phyloP scores from a whole-genome alignment of 257 asterid genomes.

The Penstemon barbatus region DNA sequence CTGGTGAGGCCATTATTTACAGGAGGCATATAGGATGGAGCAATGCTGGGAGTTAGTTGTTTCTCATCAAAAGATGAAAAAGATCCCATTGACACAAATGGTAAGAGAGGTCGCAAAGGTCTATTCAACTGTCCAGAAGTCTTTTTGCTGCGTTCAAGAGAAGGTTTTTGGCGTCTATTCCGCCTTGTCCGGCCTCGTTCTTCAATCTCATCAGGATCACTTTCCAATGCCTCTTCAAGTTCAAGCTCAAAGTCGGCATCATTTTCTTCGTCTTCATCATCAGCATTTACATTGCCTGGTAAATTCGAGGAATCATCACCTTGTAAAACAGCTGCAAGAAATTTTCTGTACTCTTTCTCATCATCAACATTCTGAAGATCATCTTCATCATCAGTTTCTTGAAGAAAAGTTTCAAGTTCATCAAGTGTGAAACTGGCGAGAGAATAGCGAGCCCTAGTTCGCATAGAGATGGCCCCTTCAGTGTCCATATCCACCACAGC shows the following conservation, averaged over 20 bases:
- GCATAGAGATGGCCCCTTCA: conserved; percentile 88
- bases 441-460: conserved; percentile 98
- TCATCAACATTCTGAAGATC: conserved; percentile 90
- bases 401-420: conserved; percentile 96
- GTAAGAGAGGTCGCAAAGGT: conserved; percentile 81
- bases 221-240: conserved; percentile 95
- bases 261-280: conserved; percentile 95
- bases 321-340: conserved; percentile 83
- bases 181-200: conserved; percentile 63
- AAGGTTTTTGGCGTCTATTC: conserved; percentile 60
- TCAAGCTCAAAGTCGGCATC: conserved; percentile 99
- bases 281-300: conserved; percentile 59
- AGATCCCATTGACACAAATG: conserved; percentile 52
- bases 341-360: conserved; percentile 84
- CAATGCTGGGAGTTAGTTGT: conserved; percentile 35
- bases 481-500: conserved; percentile 46
- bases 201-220: conserved; percentile 79
- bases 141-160: conserved; percentile 49
- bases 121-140: conserved; percentile 53
- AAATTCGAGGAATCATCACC: conserved; percentile 64
- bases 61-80: conserved; percentile 52
- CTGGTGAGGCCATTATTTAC: conserved; percentile 52
- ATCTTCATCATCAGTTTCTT: conserved; percentile 96
- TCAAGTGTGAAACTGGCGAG: conserved; percentile 91
- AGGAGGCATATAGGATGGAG: conserved; percentile 43